phyloP scores from a whole-genome alignment of 2,329 filamentous ascomycete genomes.

The Colletotrichum trifolii region DNA sequence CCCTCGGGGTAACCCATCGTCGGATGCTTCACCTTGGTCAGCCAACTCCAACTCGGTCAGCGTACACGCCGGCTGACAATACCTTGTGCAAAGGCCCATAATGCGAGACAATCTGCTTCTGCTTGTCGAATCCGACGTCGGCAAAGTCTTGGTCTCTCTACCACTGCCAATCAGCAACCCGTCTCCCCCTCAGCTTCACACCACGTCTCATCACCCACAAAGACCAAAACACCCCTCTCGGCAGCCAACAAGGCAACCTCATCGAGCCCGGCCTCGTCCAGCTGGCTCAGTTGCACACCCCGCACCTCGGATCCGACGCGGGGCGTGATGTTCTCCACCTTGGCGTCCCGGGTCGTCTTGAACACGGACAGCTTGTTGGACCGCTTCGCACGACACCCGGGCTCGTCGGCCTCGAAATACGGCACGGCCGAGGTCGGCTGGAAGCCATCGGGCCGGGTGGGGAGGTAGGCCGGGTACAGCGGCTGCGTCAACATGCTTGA shows the following conservation, averaged over 20 bases:
- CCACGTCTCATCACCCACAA: conserved; percentile 36
- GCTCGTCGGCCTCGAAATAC: conserved; percentile 45
- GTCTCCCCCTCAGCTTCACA: too few species aligned
- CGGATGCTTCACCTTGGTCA: conserved; percentile 37
- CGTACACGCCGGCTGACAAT: background rate
- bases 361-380: conserved; percentile 39
- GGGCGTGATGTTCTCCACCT: conserved; percentile 42
- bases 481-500: conserved; percentile 42
- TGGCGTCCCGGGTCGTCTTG: conserved; percentile 20
- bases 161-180: too few species aligned
- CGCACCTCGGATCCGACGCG: conserved; percentile 44
- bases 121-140: conserved; percentile 45
- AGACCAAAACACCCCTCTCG: conserved; percentile 46
- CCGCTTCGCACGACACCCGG: conserved; percentile 44
- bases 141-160: conserved; percentile 47
- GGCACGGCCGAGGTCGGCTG: conserved; percentile 40
- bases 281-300: conserved; percentile 43
- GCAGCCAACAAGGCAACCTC: conserved; percentile 46
- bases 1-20: conserved; percentile 47
- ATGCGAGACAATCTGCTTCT: conserved; percentile 43
- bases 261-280: conserved; percentile 42
- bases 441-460: conserved; percentile 47
- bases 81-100: conserved; percentile 46
- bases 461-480: conserved; percentile 47
- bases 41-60: background rate